Conservation (phyloP, 140 eudicot species). For the Bidens hawaiensis region DNA sequence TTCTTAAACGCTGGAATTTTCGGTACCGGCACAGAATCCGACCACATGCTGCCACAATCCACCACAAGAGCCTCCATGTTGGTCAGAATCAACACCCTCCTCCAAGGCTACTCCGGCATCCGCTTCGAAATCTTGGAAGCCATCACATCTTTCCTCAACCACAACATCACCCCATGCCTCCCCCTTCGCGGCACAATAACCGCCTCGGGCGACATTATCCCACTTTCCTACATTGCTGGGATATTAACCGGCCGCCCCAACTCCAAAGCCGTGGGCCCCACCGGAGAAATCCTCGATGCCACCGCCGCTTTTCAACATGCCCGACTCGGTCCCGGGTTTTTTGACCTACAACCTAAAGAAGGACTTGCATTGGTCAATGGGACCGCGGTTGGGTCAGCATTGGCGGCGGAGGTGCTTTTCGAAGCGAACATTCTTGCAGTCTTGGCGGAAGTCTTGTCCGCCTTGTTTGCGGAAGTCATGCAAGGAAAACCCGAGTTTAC, state of each 20-base stretch:
- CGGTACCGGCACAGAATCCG: constrained; percentile 14
- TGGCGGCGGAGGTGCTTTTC: constrained; percentile 52
- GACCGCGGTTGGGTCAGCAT: constrained; percentile 56
- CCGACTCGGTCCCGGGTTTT: constrained; percentile 15
- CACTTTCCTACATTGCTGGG: constrained; percentile 32
- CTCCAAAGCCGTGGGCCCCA: constrained; percentile 23
- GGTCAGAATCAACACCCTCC: constrained; percentile 37
- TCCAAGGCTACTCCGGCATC: constrained; percentile 37
- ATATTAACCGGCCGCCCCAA: constrained; percentile 25
- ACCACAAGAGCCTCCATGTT: constrained; percentile 39
- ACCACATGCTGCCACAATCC: constrained; percentile 27
- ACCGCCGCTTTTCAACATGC: constrained; percentile 6
- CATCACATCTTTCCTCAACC: constrained; percentile 21
- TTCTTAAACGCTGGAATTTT: constrained; percentile 69
- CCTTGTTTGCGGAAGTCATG: constrained; percentile 57
- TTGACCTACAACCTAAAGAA: constrained; percentile 54
- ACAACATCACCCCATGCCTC: constrained; percentile 31
- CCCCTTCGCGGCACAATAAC: constrained; percentile 40
- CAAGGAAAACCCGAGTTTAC: constrained; percentile 56
- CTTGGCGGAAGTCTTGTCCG: constrained; percentile 46
- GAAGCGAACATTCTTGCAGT: constrained; percentile 56
- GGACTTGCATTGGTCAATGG: constrained; percentile 59
- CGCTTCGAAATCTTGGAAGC: constrained; percentile 38
- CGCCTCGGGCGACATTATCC: constrained; percentile 32
- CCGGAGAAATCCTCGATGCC: constrained; percentile 19